These are phyloP conservation scores for Samsoniella hepiali DNA, from an alignment of 2,329 filamentous ascomycete genomes.

Conservation along the genomic window DNA sequence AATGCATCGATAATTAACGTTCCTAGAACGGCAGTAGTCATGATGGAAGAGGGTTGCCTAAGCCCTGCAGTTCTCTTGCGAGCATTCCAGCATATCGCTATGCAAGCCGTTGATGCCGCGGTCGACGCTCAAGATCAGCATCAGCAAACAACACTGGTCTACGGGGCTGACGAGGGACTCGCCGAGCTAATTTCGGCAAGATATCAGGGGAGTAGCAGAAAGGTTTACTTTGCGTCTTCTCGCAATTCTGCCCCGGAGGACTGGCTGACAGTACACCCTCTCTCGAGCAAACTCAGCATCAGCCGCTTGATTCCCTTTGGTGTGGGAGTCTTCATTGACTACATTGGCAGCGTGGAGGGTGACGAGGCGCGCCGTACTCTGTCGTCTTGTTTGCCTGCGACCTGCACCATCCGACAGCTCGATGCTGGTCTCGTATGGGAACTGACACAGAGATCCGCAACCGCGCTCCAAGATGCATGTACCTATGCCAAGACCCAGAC, in stretches of 20 bases:
- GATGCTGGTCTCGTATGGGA: not conserved
- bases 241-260: not conserved
- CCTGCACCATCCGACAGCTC: not conserved
- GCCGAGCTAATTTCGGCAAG: not conserved
- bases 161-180: not conserved
- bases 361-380: not conserved
- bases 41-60: not conserved
- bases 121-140: not conserved
- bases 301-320: not conserved
- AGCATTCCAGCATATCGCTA: not conserved
- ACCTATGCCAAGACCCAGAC: not conserved
- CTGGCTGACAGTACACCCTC: not conserved
- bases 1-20: not conserved
- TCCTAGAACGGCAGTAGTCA: not conserved
- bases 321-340: not conserved
- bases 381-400: not conserved
- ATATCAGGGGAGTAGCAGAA: not conserved
- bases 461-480: not conserved
- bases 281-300: not conserved
- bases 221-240: not conserved
- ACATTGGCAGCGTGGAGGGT: not conserved
- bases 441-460: not conserved
- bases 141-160: not conserved
- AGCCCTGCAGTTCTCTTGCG: not conserved
- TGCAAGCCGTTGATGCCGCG: not conserved